phyloP scores from a whole-genome alignment of 345 rosid species.

The Viola odorata region DNA sequence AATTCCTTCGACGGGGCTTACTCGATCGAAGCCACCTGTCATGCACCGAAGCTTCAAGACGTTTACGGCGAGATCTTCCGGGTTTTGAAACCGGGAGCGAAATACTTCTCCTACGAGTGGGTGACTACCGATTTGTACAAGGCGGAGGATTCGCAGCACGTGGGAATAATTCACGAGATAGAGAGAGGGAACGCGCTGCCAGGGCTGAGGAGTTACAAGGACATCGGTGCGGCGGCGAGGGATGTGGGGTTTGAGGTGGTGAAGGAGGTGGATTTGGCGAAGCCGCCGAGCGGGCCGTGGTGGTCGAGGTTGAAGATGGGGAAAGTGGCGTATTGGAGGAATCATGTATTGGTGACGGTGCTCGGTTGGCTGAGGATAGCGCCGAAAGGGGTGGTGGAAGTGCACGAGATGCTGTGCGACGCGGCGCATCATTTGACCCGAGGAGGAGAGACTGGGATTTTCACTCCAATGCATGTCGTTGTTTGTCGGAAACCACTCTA shows the following conservation, averaged over 20 bases:
- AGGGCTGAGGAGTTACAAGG: conserved; percentile 53
- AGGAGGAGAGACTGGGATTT: conserved; percentile 84
- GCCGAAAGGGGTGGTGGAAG: conserved; percentile 92
- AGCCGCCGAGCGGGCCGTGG: conserved; percentile 82
- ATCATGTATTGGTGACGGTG: conserved; percentile 72
- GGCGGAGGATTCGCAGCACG: conserved; percentile 45
- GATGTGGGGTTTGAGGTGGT: conserved; percentile 81
- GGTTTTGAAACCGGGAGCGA: conserved; percentile 76
- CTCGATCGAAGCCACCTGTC: conserved; percentile 96
- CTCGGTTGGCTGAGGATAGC: conserved; percentile 68
- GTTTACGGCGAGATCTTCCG: conserved; percentile 77
- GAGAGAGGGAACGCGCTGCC: conserved; percentile 92
- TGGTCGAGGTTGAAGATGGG: conserved; percentile 91
- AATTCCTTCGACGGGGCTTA: conserved; percentile 89
- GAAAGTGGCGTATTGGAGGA: conserved; percentile 85
- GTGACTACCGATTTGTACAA: conserved; percentile 73
- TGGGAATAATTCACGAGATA: conserved; percentile 76
- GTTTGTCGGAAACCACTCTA: conserved; percentile 69
- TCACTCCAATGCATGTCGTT: conserved; percentile 92
- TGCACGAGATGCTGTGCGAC: conserved; percentile 84
- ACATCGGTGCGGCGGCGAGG: conserved; percentile 61
- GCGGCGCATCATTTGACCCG: conserved; percentile 75
- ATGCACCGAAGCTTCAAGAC: conserved; percentile 87
- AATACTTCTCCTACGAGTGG: conserved; percentile 87
- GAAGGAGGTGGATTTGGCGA: conserved; percentile 76